These are phyloP conservation scores for Trichophyton mentagrophytes DNA, from an alignment of 2,329 filamentous ascomycete genomes.

Conservation along the genomic window DNA sequence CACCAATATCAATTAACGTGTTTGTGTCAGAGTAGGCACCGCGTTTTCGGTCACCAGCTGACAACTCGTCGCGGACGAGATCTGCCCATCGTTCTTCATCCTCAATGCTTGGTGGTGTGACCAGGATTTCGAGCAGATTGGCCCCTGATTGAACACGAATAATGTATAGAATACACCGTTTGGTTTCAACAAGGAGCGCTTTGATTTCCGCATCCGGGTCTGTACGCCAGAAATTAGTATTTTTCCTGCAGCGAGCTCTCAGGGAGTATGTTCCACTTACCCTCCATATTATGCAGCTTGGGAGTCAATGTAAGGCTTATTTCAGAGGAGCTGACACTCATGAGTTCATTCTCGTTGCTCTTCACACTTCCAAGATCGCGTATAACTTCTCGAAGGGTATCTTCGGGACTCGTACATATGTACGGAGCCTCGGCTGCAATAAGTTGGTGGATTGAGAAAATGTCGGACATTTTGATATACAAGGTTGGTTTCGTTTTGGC, in stretches of 20 bases:
- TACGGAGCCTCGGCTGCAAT: constrained; percentile 64
- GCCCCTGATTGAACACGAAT: constrained; percentile 87
- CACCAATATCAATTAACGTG: constrained; percentile 71
- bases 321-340: constrained; percentile 71
- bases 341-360: constrained; percentile 88
- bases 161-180: constrained; percentile 92
- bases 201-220: constrained; percentile 90
- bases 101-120: constrained; percentile 73
- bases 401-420: constrained; percentile 70
- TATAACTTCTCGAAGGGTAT: constrained; percentile 79
- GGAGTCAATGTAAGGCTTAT: constrained; percentile 84
- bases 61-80: constrained; percentile 70
- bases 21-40: constrained; percentile 85
- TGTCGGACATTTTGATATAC: constrained; percentile 98
- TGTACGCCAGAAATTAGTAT: constrained; percentile 17
- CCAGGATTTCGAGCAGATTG: constrained; percentile 88
- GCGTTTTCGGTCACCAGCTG: constrained; percentile 52
- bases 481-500: constrained; percentile 90
- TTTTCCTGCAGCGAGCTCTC: background rate
- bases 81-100: constrained; percentile 81
- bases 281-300: constrained; percentile 74
- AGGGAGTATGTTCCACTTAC: constrained; percentile 26
- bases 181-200: constrained; percentile 93
- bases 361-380: constrained; percentile 91
- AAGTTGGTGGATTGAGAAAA: constrained; percentile 89